Percentiles rank a stretch among this genome's conserved stretches.
phyloP scores from a whole-genome alignment of 352 stramenopile genomes.

The Globisporangium takayamanum region DNA sequence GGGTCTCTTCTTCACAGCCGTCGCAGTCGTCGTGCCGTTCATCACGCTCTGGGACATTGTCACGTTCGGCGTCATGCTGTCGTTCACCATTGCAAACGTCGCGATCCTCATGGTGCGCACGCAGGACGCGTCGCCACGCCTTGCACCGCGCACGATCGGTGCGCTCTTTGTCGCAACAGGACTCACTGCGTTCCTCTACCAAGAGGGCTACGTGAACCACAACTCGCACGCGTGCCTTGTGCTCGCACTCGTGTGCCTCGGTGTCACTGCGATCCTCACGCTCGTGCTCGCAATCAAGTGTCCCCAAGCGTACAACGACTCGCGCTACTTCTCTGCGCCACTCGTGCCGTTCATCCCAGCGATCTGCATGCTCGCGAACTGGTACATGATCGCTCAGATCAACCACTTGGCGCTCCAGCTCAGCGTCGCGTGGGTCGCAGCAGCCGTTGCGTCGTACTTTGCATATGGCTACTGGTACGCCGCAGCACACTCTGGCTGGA shows the following conservation, averaged over 20 bases:
- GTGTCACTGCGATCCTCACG: constrained; percentile 25
- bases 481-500: constrained; percentile 36
- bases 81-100: constrained; percentile 80
- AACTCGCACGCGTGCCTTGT: constrained; percentile 28
- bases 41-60: constrained; percentile 81
- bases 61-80: constrained; percentile 80
- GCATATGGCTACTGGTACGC: constrained; percentile 44
- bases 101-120: constrained; percentile 60
- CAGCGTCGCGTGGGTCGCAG: constrained; percentile 37
- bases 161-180: constrained; percentile 29
- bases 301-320: constrained; percentile 25
- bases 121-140: constrained; percentile 36
- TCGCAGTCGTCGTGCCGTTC: constrained; percentile 76
- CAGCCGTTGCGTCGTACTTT: constrained; percentile 51
- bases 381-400: constrained; percentile 61
- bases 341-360: constrained; percentile 52
- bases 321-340: constrained; percentile 32
- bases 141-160: constrained; percentile 27
- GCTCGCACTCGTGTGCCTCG: constrained; percentile 40
- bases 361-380: constrained; percentile 53
- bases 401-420: constrained; percentile 25
- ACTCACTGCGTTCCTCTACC: constrained; percentile 46
- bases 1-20: constrained; percentile 55
- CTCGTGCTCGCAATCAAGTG: constrained; percentile 41
- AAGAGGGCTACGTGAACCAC: constrained; percentile 43